These are phyloP conservation scores for Sextonia rubra DNA, from an alignment of 164 flowering plant species.

Conservation along the genomic window DNA sequence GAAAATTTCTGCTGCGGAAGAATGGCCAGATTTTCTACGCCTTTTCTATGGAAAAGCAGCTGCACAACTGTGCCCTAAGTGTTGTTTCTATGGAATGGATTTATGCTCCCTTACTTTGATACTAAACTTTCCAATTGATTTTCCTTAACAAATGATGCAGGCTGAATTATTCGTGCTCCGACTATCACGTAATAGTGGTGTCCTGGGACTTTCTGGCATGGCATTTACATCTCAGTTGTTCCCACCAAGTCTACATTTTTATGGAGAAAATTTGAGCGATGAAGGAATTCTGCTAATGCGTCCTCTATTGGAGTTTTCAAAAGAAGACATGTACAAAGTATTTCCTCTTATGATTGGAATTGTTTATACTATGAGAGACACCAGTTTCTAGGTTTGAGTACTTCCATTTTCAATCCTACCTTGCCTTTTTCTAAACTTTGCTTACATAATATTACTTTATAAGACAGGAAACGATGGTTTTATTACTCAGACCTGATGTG, in stretches of 20 bases:
- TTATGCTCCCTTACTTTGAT: not conserved
- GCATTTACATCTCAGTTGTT: constrained; percentile 73
- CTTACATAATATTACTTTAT: no score
- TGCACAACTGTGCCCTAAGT: not conserved
- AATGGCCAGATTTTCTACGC: no score
- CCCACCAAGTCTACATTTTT: constrained; percentile 23
- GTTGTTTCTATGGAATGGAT: constrained; percentile 1
- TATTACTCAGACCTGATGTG: no score
- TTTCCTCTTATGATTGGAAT: not conserved
- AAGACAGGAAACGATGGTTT: no score
- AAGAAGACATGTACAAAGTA: constrained; percentile 78
- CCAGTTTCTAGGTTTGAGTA: no score
- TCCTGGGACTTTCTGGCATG: constrained; percentile 94
- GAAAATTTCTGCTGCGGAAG: no score
- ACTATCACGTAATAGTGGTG: constrained; percentile 84
- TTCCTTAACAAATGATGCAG: constrained; percentile 37
- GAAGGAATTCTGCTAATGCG: constrained; percentile 61
- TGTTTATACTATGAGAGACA: no score
- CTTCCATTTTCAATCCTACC: no score
- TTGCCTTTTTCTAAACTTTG: no score
- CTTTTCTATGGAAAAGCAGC: no score
- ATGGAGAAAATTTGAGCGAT: constrained; percentile 24
- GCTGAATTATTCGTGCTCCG: constrained; percentile 86
- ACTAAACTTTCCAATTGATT: constrained; percentile 1
- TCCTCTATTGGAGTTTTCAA: constrained; percentile 73